Conservation (phyloP, 305 asterid genomes). For the Fraxinus platypoda region DNA sequence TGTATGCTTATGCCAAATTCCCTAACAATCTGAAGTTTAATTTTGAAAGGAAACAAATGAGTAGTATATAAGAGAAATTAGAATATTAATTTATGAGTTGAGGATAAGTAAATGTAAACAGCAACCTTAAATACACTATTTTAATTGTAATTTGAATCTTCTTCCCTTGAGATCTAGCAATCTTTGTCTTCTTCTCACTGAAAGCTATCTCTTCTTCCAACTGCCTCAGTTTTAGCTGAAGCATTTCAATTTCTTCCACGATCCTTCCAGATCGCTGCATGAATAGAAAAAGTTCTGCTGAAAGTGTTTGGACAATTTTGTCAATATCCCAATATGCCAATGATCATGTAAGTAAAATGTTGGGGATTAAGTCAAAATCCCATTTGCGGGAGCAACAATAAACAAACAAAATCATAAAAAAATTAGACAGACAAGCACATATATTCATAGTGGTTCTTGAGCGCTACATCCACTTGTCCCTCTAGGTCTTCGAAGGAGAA, state of each 20-base stretch:
- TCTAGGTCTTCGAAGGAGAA: no score
- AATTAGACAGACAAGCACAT: not conserved
- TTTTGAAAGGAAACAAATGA: constrained; percentile 6
- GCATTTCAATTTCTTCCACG: constrained; percentile 67
- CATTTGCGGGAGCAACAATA: not conserved
- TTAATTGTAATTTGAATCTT: constrained; percentile 66
- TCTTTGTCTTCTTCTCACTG: constrained; percentile 68
- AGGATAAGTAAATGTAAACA: not conserved
- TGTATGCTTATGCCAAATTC: constrained; percentile 81
- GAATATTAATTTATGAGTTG: not conserved
- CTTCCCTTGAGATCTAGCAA: constrained; percentile 84
- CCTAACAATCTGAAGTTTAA: constrained; percentile 66
- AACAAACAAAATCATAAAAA: not conserved
- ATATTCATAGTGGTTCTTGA: not conserved
- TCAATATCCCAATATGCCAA: not conserved
- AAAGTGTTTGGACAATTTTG: not conserved
- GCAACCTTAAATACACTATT: constrained; percentile 78
- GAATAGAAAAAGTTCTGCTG: not conserved
- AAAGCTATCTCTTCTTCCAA: constrained; percentile 65
- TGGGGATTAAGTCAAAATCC: not conserved
- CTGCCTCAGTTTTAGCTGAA: constrained; percentile 57
- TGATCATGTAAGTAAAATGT: not conserved
- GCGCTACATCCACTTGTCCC: not conserved
- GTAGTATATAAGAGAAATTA: constrained; percentile 5
- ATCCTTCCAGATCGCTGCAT: constrained; percentile 76